A percentile compares a stretch with the other conserved stretches of the same genome.
Evolutionary conservation across 2,329 filamentous ascomycete species (phyloP).

Genomic region (Microdochium bolleyi): DNA sequence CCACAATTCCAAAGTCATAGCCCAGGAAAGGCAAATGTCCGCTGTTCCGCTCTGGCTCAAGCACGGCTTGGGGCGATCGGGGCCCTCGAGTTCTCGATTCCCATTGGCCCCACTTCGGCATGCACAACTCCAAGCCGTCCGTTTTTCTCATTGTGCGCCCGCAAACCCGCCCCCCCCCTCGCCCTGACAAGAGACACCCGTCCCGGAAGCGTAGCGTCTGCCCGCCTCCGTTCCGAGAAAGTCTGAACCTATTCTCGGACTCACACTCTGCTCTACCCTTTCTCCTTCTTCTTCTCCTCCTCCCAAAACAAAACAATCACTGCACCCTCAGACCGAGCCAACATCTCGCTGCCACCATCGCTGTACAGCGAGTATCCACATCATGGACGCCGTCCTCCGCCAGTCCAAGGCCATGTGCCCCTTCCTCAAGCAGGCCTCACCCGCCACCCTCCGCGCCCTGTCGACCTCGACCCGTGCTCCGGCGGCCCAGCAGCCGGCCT

Average conservation of each 20-base stretch:
- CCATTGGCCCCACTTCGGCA: not conserved
- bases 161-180: not conserved
- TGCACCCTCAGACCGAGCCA: not conserved
- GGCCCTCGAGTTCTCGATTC: not conserved
- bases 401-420: constrained; percentile 97
- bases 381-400: constrained; percentile 89
- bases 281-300: not conserved
- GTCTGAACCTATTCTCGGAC: not conserved
- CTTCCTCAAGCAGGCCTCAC: constrained; percentile 90
- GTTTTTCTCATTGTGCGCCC: not conserved
- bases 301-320: not conserved
- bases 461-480: constrained; percentile 64
- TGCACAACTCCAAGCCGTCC: not conserved
- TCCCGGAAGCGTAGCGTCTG: not conserved
- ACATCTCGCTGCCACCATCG: not conserved
- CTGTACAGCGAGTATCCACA: constrained; percentile 4
- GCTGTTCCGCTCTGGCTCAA: no score
- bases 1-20: no score
- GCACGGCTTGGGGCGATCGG: no score
- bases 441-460: constrained; percentile 82
- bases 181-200: not conserved
- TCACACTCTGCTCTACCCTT: not conserved
- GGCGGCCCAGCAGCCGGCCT: constrained; percentile 40
- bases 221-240: not conserved
- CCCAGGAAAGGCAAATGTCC: no score